A percentile compares a stretch with the other conserved stretches of the same genome.
Evolutionary conservation across 73 alveolate genomes (phyloP).

Genomic region (Symbiodinium natans): DNA sequence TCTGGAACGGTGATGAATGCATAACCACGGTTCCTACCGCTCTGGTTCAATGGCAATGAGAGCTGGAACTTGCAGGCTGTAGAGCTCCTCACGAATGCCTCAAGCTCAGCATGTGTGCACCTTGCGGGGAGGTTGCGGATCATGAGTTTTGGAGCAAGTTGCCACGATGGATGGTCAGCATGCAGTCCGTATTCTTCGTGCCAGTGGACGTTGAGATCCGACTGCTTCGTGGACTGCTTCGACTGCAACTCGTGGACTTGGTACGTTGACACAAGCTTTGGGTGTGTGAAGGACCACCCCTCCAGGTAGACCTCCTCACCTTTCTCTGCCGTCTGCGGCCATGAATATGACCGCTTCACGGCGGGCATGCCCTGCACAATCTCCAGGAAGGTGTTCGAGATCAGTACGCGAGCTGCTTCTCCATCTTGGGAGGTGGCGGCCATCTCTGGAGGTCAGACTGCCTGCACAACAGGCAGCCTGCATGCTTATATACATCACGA

Average conservation of each 20-base stretch:
- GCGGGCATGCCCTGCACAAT: not conserved
- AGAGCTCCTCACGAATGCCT: not conserved
- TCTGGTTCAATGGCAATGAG: conserved; percentile 1
- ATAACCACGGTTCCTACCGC: not conserved
- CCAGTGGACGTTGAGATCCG: not conserved
- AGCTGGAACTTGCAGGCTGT: not conserved
- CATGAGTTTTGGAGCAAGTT: not conserved
- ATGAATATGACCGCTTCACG: not conserved
- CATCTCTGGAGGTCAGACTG: not conserved
- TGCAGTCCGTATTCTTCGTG: not conserved
- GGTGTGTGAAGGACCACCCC: not conserved
- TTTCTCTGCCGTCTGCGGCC: not conserved
- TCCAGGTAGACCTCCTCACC: not conserved
- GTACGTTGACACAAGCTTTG: not conserved
- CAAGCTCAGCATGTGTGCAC: not conserved
- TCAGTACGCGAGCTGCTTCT: not conserved
- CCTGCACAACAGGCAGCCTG: too few relatives aligned
- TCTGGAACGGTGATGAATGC: not conserved
- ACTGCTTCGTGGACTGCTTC: too few relatives aligned
- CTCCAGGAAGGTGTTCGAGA: not conserved
- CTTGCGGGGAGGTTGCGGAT: conserved; percentile 11
- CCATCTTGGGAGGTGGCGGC: too few relatives aligned
- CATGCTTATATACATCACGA: too few relatives aligned
- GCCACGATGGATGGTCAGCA: not conserved
- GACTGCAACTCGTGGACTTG: not conserved